Evolutionary conservation across 2,329 filamentous ascomycete genomes (phyloP).

Genomic region (Biscogniauxia marginata): DNA sequence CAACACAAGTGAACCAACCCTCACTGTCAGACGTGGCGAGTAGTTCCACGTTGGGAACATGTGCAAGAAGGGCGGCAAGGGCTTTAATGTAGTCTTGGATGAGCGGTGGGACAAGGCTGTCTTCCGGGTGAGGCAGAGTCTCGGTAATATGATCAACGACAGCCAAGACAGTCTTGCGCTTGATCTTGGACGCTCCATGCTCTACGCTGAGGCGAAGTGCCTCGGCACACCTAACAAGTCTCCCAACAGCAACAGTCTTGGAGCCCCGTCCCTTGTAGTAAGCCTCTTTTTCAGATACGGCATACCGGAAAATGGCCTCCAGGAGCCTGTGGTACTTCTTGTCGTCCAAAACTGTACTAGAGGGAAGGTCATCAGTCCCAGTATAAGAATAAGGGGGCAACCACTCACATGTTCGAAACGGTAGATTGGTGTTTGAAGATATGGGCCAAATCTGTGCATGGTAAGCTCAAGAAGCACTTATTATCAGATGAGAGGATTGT

Average conservation of each 20-base stretch:
- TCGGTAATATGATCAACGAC: conserved; percentile 81
- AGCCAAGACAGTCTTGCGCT: conserved; percentile 73
- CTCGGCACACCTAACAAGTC: conserved; percentile 67
- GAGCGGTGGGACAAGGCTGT: conserved; percentile 66
- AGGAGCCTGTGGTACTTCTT: conserved; percentile 79
- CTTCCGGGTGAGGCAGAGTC: conserved; percentile 61
- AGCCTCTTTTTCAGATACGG: conserved; percentile 63
- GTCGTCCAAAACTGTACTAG: conserved; percentile 55
- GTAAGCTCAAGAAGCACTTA: conserved; percentile 2
- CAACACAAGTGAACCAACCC: conserved; percentile 67
- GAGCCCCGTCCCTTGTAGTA: conserved; percentile 55
- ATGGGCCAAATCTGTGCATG: conserved; percentile 25
- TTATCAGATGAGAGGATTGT: not conserved
- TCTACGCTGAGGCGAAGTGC: conserved; percentile 71
- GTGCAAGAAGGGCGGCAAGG: conserved; percentile 66
- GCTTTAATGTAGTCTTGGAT: conserved; percentile 76
- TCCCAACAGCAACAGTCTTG: conserved; percentile 37
- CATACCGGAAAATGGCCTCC: conserved; percentile 73
- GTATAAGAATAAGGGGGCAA: not conserved
- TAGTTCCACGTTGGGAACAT: conserved; percentile 77
- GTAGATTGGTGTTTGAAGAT: conserved; percentile 31
- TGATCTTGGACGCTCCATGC: conserved; percentile 66
- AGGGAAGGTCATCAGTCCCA: conserved; percentile 2
- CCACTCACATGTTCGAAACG: conserved; percentile 26
- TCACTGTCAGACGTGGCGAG: conserved; percentile 56